phyloP scores from a whole-genome alignment of 768 basidiomycete genomes.

The Lentinula edodes region DNA sequence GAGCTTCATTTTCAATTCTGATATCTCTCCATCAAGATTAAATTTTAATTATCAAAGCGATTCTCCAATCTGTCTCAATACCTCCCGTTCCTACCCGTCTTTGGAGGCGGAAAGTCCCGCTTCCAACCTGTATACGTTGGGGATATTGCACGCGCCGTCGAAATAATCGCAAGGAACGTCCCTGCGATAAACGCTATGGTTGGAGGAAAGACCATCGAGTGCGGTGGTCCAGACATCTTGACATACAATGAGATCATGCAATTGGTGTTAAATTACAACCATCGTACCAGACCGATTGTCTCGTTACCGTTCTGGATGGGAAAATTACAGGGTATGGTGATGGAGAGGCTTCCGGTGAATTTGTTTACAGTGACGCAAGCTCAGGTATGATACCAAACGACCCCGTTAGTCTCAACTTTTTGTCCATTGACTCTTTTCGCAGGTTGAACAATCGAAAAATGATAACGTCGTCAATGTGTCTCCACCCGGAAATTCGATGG shows the following conservation, averaged over 20 bases:
- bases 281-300: slow-evolving; percentile 50
- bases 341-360: slow-evolving; percentile 59
- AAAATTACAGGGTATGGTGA: slow-evolving; percentile 54
- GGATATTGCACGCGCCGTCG: slow-evolving; percentile 59
- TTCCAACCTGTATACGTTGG: slow-evolving; percentile 75
- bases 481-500: slow-evolving; percentile 9
- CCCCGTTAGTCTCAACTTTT: neutral
- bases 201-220: slow-evolving; percentile 47
- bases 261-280: slow-evolving; percentile 49
- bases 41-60: slow-evolving; percentile 30
- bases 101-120: slow-evolving; percentile 56
- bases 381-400: slow-evolving; percentile 41
- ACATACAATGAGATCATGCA: slow-evolving; percentile 67
- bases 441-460: slow-evolving; percentile 58
- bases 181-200: slow-evolving; percentile 33
- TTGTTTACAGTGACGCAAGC: slow-evolving; percentile 65
- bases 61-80: slow-evolving; percentile 56
- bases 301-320: slow-evolving; percentile 62
- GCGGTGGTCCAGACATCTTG: slow-evolving; percentile 40
- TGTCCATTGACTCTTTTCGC: neutral
- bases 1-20: slow-evolving; percentile 13
- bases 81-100: slow-evolving; percentile 72
- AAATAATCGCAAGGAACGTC: slow-evolving; percentile 48
- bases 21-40: neutral
- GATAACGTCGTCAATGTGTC: slow-evolving; percentile 49